Conservation (phyloP, 306 rosid genomes). For the Echinosophora koreensis region DNA sequence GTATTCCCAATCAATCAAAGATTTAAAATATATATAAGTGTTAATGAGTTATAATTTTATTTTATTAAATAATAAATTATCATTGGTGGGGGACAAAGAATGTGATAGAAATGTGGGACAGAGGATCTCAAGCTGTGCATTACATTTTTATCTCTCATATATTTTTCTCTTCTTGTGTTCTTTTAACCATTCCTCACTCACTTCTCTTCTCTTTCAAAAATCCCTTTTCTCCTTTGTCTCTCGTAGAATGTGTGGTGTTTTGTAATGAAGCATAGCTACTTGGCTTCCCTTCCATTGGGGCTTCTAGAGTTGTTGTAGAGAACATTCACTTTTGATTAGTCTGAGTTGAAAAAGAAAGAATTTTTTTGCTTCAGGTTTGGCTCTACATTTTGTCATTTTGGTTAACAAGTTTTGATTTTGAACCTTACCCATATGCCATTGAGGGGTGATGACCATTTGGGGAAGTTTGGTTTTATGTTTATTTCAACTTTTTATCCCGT, state of each 20-base stretch:
- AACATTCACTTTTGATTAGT: background rate
- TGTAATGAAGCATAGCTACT: background rate
- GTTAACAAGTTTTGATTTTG: background rate
- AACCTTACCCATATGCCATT: background rate
- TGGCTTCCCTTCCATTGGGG: no score
- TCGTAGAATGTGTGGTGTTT: background rate
- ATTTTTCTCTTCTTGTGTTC: conserved; percentile 41
- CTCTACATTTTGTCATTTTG: conserved; percentile 27
- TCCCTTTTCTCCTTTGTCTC: background rate
- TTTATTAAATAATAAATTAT: no score
- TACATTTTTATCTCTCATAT: conserved; percentile 16
- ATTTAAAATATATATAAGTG: no score
- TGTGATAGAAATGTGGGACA: no score
- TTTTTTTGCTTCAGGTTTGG: conserved; percentile 41
- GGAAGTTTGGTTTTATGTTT: background rate
- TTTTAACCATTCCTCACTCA: conserved; percentile 19
- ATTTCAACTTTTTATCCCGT: background rate
- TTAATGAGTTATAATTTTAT: no score
- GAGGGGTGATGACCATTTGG: background rate
- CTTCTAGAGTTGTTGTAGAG: background rate
- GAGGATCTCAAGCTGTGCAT: no score
- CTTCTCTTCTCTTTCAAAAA: conserved; percentile 50
- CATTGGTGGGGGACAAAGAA: no score
- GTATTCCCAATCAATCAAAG: no score
- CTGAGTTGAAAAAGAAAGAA: background rate